Evolutionary conservation across 768 basidiomycete species (phyloP), one percentile per base, ranked within the genome.

Genomic region (Boletus subparvulus): DNA sequence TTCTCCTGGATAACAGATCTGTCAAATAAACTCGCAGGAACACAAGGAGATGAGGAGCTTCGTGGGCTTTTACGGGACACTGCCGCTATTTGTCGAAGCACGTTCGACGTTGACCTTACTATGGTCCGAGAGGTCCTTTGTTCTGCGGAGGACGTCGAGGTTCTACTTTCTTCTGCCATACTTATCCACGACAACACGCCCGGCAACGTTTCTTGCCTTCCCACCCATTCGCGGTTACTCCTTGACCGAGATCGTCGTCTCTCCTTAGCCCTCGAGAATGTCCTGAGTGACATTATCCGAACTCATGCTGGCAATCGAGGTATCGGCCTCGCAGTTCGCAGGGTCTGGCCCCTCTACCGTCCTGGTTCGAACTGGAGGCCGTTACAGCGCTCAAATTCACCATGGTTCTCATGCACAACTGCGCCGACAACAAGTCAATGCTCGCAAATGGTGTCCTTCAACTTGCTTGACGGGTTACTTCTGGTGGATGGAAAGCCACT

Each of bases 1-100:
- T 69, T 71, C 39, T 21, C 55, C 14, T 81, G 79, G 79, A 68
- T 75, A 42, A 41, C 54, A 10, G 61, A 79, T n/a, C 57, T 78
- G 4, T 50, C 61, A 4, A 11, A 50, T 3, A 67, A 65, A 26
- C 60, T 73, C 6, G 48, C 63, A 28, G 21, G 2, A 14, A 45
- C 58, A 10, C 43, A 16, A 0, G 46, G 47, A 16, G 49, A 50
- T 9, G 48, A 59, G 6, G 59, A 58, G 3, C 21, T 50, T 3
- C 56, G 54, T 17, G 48, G 40, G 0, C 39, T 63, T 1, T 47
- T 69, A 39, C 58, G 58, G 30, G 68, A 70, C 12, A 48, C 48
- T 7, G 66, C 66, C 5, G 57, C 59, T 26, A 55, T 58, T 35
- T 69, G 68, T 54, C 61, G 61, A 35, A 58, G 66, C 48, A 69